phyloP scores from a whole-genome alignment of 768 basidiomycete species.

The Podaxis carcinomalis region DNA sequence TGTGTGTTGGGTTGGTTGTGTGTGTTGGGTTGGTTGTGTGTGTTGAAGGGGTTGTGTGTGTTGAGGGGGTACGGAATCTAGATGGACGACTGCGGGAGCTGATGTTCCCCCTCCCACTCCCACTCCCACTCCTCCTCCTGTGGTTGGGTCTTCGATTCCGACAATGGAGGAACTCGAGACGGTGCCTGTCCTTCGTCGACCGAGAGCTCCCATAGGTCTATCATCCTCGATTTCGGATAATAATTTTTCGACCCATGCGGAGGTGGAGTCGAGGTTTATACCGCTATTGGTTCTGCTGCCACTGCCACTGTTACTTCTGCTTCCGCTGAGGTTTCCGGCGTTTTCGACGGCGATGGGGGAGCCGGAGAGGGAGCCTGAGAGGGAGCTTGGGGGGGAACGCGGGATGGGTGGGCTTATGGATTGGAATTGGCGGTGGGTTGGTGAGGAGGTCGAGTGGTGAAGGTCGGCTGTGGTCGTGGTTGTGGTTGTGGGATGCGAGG shows the following conservation, averaged over 20 bases:
- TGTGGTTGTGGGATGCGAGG: neutral
- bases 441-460: neutral
- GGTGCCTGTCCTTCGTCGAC: neutral
- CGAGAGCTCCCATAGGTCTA: slow-evolving; percentile 2
- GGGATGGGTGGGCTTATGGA: slow-evolving; percentile 33
- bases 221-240: slow-evolving; percentile 12
- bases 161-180: neutral
- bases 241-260: neutral
- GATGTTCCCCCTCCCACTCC: neutral
- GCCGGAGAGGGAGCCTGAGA: slow-evolving; percentile 27
- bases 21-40: neutral
- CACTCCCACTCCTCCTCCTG: neutral
- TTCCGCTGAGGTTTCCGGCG: slow-evolving; percentile 2
- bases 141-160: neutral
- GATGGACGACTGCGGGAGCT: neutral
- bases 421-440: slow-evolving; percentile 14
- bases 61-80: slow-evolving; percentile 1
- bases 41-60: neutral
- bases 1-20: neutral
- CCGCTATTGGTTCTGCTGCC: neutral
- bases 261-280: neutral
- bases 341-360: neutral
- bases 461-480: neutral
- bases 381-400: slow-evolving; percentile 24
- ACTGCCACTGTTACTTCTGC: neutral